phyloP scores from a whole-genome alignment of 192 early-diverging fungal species.

The Dispira parvispora region DNA sequence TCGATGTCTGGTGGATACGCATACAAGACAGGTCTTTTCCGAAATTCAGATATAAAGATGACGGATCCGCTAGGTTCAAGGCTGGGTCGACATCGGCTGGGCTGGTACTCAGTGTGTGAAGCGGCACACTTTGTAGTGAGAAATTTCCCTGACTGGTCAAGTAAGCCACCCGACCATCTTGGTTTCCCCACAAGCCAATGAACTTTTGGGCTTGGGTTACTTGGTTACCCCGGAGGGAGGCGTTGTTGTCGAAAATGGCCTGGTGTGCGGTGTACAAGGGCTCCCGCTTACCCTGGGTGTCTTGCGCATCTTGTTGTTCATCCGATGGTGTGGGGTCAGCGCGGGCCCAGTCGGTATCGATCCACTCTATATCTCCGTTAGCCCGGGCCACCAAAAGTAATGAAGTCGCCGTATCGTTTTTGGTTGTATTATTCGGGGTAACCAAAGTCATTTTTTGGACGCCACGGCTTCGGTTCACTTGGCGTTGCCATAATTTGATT shows the following conservation, averaged over 20 bases:
- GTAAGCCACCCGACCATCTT: neutral
- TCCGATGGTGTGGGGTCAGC: neutral
- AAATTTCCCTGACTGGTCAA: neutral
- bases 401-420: neutral
- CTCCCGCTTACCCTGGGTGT: neutral
- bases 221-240: neutral
- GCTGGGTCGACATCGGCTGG: neutral
- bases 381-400: neutral
- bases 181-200: neutral
- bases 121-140: neutral
- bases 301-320: neutral
- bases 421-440: neutral
- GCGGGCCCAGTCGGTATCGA: neutral
- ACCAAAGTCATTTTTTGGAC: neutral
- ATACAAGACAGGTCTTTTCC: neutral
- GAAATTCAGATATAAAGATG: neutral
- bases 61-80: neutral
- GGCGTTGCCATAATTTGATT: neutral
- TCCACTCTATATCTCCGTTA: conserved; percentile 1
- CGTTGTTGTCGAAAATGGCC: neutral
- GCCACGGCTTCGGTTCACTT: neutral
- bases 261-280: neutral
- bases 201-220: neutral
- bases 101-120: neutral
- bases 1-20: neutral